These are phyloP conservation scores for Iris pallida DNA, from an alignment of 116 monocot genomes.

Conservation along the genomic window DNA sequence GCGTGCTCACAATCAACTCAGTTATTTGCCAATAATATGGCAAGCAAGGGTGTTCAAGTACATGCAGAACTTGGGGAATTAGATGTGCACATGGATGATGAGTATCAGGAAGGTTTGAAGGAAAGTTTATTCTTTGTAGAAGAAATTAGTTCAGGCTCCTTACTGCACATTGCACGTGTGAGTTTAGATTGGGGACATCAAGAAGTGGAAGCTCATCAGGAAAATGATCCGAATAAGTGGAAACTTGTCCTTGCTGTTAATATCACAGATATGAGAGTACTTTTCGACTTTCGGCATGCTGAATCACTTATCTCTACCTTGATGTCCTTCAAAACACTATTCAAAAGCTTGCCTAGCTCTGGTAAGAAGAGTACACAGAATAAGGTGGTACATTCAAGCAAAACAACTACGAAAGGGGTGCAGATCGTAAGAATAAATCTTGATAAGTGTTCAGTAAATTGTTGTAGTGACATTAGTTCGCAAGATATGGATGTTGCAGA, in stretches of 20 bases:
- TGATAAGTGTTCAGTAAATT: slow-evolving; percentile 75
- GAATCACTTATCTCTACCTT: slow-evolving; percentile 57
- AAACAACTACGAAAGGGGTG: slow-evolving; percentile 41
- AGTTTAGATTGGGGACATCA: slow-evolving; percentile 85
- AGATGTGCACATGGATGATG: slow-evolving; percentile 76
- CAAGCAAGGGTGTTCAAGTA: slow-evolving; percentile 72
- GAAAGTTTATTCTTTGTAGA: slow-evolving; percentile 76
- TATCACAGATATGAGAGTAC: slow-evolving; percentile 68
- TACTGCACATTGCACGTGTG: slow-evolving; percentile 68
- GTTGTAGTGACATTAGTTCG: slow-evolving; percentile 56
- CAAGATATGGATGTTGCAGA: slow-evolving; percentile 74
- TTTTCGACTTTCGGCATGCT: slow-evolving; percentile 64
- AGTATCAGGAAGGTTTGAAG: slow-evolving; percentile 68
- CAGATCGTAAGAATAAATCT: slow-evolving; percentile 64
- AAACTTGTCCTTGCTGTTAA: slow-evolving; percentile 68
- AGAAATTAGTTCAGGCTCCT: slow-evolving; percentile 47
- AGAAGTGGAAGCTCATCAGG: slow-evolving; percentile 50
- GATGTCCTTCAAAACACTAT: slow-evolving; percentile 57
- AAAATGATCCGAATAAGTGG: slow-evolving; percentile 29
- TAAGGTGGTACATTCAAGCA: slow-evolving; percentile 32
- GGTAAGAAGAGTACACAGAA: slow-evolving; percentile 34
- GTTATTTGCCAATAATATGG: slow-evolving; percentile 94
- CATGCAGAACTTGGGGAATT: slow-evolving; percentile 96
- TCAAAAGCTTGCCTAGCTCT: slow-evolving; percentile 42
- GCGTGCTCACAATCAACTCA: slow-evolving; percentile 93